Base-by-base conservation (phyloP, 2,329 filamentous ascomycete genomes). In the Cladophialophora immunda region DNA sequence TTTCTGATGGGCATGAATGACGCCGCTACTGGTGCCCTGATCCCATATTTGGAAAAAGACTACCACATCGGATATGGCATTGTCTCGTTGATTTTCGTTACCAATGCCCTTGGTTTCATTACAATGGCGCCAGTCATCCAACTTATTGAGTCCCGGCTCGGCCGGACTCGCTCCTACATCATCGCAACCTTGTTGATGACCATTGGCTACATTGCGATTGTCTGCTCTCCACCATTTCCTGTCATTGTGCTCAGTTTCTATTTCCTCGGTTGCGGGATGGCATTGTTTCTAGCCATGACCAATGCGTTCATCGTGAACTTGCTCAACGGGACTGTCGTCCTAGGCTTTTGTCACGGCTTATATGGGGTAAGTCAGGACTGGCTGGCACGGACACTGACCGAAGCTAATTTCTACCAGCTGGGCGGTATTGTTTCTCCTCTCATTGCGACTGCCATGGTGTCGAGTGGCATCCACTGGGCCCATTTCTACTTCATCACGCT, bases 41-140 rank as follows among this genome's bases (percentile, higher is more conserved):
- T 96, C 71, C 92, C 92, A 0, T 93, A 93, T 74, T 91, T 96
- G 77, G 91, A 94, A 76, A 83, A 80, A 76, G 87, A 91, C 73
- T 96, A 94, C 75, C 71, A 83, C 65, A 92, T 95, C 64, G 90
- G 89, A 50, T 94, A 95, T 76, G 90, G 89, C 2, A 79, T 92
- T 8, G 91, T 95, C 2, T 94, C 92, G 1, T 81, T 94, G 41
- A 92, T 96, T 74, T 96, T 95, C 80, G 86, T 95, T 32, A 87
- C 89, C 53, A 92, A 92, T 72, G 92, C 92, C 0, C 70, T 90
- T 4, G 92, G 92, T 17, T 96, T 93, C 79, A 89, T 96, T 74
- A 77, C 85, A 13, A 90, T 90, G 0, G 92, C 92, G 0, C 86
- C 89, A 41, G 83, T 90, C 68, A 85, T 90, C n/a, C 89, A 93